A percentile compares a stretch with the other conserved stretches of the same genome.
Evolutionary conservation across 1,284 basidiomycete species (phyloP).

Genomic region (Albatrellus sp.): DNA sequence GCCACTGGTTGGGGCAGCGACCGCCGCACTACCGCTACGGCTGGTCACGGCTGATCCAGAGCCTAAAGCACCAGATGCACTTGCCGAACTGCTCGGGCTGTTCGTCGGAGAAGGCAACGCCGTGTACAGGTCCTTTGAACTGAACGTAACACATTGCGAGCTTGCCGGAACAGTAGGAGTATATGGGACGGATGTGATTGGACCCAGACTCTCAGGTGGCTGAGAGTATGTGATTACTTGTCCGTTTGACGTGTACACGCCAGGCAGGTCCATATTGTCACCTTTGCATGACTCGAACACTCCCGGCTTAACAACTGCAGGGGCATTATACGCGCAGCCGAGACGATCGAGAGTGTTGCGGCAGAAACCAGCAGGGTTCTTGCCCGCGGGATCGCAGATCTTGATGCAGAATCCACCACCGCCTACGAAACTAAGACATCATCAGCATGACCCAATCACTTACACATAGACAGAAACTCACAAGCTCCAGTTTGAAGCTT

Average conservation of each 20-base stretch:
- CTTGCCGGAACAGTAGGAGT: conserved; percentile 42
- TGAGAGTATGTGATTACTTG: conserved; percentile 39
- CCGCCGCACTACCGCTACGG: not conserved
- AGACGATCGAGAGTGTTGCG: conserved; percentile 36
- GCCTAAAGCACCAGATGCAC: not conserved
- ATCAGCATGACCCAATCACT: not conserved
- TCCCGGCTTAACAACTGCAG: conserved; percentile 24
- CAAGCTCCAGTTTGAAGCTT: conserved; percentile 35
- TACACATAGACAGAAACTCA: conserved; percentile 12
- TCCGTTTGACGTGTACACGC: conserved; percentile 37
- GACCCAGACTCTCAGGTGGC: conserved; percentile 44
- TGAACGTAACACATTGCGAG: conserved; percentile 49
- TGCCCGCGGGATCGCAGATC: conserved; percentile 34
- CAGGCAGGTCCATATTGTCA: conserved; percentile 46
- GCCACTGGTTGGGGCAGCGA: not conserved
- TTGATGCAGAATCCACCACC: conserved; percentile 36
- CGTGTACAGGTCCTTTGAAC: conserved; percentile 39
- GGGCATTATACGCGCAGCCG: conserved; percentile 38
- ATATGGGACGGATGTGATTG: conserved; percentile 50
- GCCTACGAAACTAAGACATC: conserved; percentile 32
- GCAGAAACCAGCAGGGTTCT: conserved; percentile 29
- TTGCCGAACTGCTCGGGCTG: not conserved
- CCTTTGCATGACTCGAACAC: conserved; percentile 37
- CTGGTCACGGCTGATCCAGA: not conserved
- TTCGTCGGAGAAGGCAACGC: not conserved